Base-by-base conservation (phyloP, 2,329 filamentous ascomycete species). In the Arthrobotrys sinensis region DNA sequence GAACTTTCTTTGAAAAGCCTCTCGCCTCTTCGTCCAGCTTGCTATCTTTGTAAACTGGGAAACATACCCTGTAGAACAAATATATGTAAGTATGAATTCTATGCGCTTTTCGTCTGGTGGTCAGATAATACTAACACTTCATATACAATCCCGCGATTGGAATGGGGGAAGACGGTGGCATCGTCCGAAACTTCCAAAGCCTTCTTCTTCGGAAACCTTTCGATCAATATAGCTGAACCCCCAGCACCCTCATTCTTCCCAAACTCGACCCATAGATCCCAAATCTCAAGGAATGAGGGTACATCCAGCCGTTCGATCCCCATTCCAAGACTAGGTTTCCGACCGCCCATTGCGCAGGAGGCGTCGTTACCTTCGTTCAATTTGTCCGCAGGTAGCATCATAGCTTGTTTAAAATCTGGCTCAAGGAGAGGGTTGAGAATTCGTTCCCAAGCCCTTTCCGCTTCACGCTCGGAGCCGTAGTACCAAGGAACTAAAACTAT, bases 301-400 rank as follows among this genome's bases (percentile, higher is more conserved):
- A 16, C n/a, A 14, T 68, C 24, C 1, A 68, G 24, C 10, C n/a
- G 43, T 38, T 68, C 48, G 11, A 68, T 36, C 12, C 65, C 65
- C 48, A 68, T 43, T 10, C 65, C 65, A 24, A 68, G 1, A 34
- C 50, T 24, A 12, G 65, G 48, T 21, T 68, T 68, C 8, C 65
- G 21, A 7, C 48, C 36, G 4, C 48, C 34, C 50, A 45, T 57
- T 1, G 21, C 48, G 50, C 65, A 34, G 21, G 45, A 57, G 1
- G 65, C 19, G 21, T 68, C 65, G 7, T 68, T 55, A 24, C 16
- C 48, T 28, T 68, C 65, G 19, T 68, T 68, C 28, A 68, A 21
- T 8, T 80, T 82, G 32, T 83, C 78, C 50, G 82, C 69, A 10
- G 79, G 76, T 48, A 82, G 66, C 45, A 80, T 53, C 24, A 43